Percentiles rank a stretch among this genome's conserved stretches.
phyloP scores from a whole-genome alignment of 345 rosid genomes.

The Moricandia arvensis region DNA sequence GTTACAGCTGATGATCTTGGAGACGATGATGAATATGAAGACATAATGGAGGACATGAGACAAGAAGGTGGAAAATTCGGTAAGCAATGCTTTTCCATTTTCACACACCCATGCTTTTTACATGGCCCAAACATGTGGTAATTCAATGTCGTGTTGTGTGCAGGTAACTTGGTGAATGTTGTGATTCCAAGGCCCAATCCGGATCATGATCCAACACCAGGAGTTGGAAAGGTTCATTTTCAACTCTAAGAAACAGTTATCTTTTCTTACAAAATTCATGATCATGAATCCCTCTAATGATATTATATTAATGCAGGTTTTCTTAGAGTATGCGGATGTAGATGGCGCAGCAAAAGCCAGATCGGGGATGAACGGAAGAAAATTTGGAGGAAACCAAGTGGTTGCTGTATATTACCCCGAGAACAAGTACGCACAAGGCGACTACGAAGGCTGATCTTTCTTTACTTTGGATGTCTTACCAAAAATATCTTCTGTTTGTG shows the following conservation, averaged over 20 bases:
- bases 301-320: slow-evolving; percentile 49
- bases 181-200: slow-evolving; percentile 74
- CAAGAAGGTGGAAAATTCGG: slow-evolving; percentile 88
- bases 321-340: slow-evolving; percentile 75
- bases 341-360: slow-evolving; percentile 77
- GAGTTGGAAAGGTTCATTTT: slow-evolving; percentile 57
- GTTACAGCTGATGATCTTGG: slow-evolving; percentile 73
- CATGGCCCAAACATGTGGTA: slow-evolving; percentile 25
- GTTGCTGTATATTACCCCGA: slow-evolving; percentile 75
- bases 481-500: not conserved
- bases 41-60: slow-evolving; percentile 90
- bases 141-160: slow-evolving; percentile 32
- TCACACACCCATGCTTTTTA: not conserved
- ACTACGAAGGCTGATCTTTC: slow-evolving; percentile 56
- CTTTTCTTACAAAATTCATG: not conserved
- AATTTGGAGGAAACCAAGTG: slow-evolving; percentile 84
- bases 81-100: slow-evolving; percentile 35
- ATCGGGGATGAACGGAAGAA: slow-evolving; percentile 78
- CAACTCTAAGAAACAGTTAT: not conserved
- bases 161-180: slow-evolving; percentile 73
- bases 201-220: slow-evolving; percentile 46
- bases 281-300: not conserved
- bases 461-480: slow-evolving; percentile 7
- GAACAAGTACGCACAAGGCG: slow-evolving; percentile 65
- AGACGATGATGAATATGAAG: slow-evolving; percentile 88